Percentiles rank a stretch among this genome's conserved stretches.
phyloP scores from a whole-genome alignment of 371 early-diverging fungal genomes.

The Mortierella sp. region DNA sequence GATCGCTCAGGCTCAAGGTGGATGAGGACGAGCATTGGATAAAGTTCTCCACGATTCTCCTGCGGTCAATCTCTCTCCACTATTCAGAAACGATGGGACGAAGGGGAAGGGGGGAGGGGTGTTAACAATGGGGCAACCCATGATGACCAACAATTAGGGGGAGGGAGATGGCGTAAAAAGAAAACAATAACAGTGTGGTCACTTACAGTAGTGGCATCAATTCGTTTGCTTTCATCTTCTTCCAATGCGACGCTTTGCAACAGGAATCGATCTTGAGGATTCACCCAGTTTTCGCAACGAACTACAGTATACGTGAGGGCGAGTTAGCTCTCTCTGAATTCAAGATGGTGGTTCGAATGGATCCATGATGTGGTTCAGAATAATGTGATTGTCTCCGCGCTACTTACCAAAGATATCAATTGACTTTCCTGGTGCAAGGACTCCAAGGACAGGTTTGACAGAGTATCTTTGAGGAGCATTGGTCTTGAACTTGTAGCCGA shows the following conservation, averaged over 20 bases:
- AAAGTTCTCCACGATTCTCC: constrained; percentile 59
- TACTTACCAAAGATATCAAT: constrained; percentile 64
- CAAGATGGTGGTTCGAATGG: constrained; percentile 28
- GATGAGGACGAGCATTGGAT: constrained; percentile 57
- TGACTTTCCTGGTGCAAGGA: constrained; percentile 57
- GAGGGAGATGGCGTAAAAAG: background rate
- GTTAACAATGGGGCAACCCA: background rate
- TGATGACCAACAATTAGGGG: background rate
- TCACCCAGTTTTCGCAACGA: constrained; percentile 52
- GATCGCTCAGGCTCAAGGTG: constrained; percentile 32
- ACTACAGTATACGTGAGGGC: constrained; percentile 15
- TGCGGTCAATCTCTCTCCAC: constrained; percentile 62
- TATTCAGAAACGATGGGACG: constrained; percentile 28
- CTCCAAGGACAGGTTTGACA: constrained; percentile 67
- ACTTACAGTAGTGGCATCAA: constrained; percentile 44
- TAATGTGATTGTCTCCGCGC: background rate
- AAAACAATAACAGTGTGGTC: too few relatives aligned
- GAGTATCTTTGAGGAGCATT: constrained; percentile 69
- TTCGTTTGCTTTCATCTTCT: constrained; percentile 35
- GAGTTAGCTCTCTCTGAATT: too few relatives aligned
- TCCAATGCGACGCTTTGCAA: constrained; percentile 42
- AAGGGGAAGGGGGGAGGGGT: background rate
- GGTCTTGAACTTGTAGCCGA: constrained; percentile 73
- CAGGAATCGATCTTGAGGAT: constrained; percentile 51
- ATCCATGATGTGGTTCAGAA: constrained; percentile 5